Base-by-base conservation (phyloP, 2,329 filamentous ascomycete genomes). In the Arthrobotrys iridis region DNA sequence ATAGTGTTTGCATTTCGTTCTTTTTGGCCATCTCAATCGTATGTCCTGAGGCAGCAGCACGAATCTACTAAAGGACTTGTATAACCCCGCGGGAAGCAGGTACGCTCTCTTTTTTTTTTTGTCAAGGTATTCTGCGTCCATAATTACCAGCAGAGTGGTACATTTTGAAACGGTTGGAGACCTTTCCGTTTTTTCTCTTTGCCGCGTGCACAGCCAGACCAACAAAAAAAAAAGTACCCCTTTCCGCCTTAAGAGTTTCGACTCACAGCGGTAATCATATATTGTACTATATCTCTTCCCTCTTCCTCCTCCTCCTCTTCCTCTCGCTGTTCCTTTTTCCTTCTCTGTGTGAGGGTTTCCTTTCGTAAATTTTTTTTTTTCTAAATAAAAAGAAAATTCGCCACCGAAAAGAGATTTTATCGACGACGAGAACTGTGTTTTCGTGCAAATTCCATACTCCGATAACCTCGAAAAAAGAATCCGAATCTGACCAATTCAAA, bases 121-220 rank as follows among this genome's bases (percentile, higher is more conserved):
- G 8, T 30, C 48, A 46, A n/a, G 26, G 58, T 62, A 60, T 28
- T 28, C 35, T 30, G 37, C n/a, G 37, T 22, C 24, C 37, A 48
- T 41, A 63, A 64, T 55, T 71, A 57, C 58, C 37, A 63, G 58
- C 66, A 41, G 48, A 71, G 58, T 64, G 66, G 66, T 71, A 71
- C 66, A 63, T 64, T 64, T 48, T 71, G 66, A 71, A 71, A 71
- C 66, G 48, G 40, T 20, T 15, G 10, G 18, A n/a, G n/a, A 22
- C 30, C 2, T 8, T 41, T 59, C 13, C 13, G 5, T 59, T 18
- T 40, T 26, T 45, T 30, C 28, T 55, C 62, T 37, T 37, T 66
- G 62, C 62, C 62, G 62, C 62, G 41, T 58, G 40, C 35, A 43
- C 59, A 50, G 45, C 41, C 35, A 65, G 28, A 33, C 6, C 28